A percentile compares a stretch with the other conserved stretches of the same genome.
These are phyloP conservation scores for Hypoxylon sp. DNA, from an alignment of 2,329 filamentous ascomycete genomes.

Conservation along the genomic window DNA sequence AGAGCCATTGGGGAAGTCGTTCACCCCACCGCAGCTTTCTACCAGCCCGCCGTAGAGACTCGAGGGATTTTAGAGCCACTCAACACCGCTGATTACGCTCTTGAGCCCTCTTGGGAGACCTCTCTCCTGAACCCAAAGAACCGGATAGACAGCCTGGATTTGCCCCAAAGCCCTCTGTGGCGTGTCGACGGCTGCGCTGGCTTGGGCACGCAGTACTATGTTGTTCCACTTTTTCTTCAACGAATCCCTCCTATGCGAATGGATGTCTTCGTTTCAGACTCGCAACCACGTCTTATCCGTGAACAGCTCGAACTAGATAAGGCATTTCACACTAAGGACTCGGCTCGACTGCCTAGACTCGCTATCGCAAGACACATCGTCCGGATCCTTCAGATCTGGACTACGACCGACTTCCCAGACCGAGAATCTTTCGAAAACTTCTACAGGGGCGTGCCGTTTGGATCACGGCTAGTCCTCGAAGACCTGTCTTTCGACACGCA, in stretches of 20 bases:
- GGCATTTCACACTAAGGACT: slow-evolving; percentile 71
- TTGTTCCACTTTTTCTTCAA: slow-evolving; percentile 66
- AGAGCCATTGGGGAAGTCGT: slow-evolving; percentile 69
- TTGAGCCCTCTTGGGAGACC: slow-evolving; percentile 58
- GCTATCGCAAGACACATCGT: slow-evolving; percentile 69
- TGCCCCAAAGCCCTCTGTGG: slow-evolving; percentile 65
- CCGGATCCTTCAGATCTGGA: slow-evolving; percentile 69
- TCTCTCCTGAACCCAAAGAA: slow-evolving; percentile 73
- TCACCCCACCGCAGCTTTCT: slow-evolving; percentile 71
- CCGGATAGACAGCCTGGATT: slow-evolving; percentile 69
- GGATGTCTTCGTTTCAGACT: slow-evolving; percentile 71
- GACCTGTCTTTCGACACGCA: slow-evolving; percentile 64
- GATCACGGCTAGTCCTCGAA: slow-evolving; percentile 69
- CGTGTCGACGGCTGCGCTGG: slow-evolving; percentile 71
- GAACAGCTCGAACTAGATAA: slow-evolving; percentile 64
- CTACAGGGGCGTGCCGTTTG: slow-evolving; percentile 68
- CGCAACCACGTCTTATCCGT: slow-evolving; percentile 61
- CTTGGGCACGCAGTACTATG: slow-evolving; percentile 71
- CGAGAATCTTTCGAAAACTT: slow-evolving; percentile 52
- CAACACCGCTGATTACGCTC: background rate
- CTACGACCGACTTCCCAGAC: slow-evolving; percentile 54
- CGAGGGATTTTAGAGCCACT: slow-evolving; percentile 26
- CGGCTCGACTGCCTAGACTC: slow-evolving; percentile 62
- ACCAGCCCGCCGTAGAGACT: slow-evolving; percentile 27
- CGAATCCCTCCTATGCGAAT: slow-evolving; percentile 66